Evolutionary conservation across 163 green algal genomes (phyloP).

Genomic region (Chlorella variabilis): DNA sequence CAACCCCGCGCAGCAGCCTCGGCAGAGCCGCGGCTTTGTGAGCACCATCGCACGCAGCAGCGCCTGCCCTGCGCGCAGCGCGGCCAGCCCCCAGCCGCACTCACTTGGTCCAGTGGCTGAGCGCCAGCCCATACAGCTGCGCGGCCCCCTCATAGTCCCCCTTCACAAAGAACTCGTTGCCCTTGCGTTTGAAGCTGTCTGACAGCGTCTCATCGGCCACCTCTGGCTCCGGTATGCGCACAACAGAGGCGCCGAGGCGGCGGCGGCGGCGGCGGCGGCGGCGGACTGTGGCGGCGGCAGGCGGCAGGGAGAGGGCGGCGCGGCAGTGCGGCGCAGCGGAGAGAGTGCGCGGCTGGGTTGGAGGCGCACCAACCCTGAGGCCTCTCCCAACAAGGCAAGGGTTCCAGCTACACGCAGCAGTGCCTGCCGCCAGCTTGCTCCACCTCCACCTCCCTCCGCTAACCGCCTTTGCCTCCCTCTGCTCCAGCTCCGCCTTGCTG

Average conservation of each 20-base stretch:
- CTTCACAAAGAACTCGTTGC: conserved; percentile 62
- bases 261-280: neutral
- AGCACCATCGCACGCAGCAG: too few relatives aligned
- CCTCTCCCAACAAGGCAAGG: too few relatives aligned
- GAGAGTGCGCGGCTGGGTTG: too few relatives aligned
- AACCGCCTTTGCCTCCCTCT: conserved; percentile 15
- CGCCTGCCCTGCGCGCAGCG: too few relatives aligned
- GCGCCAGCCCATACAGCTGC: conserved; percentile 47
- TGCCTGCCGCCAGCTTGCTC: neutral
- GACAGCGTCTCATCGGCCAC: conserved; percentile 34
- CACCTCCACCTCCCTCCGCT: neutral
- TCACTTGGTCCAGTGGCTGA: conserved; percentile 58
- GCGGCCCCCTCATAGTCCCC: conserved; percentile 47
- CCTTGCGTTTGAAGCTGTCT: conserved; percentile 48
- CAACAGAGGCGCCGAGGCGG: neutral
- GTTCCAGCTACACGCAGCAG: too few relatives aligned
- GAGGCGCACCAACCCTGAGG: too few relatives aligned
- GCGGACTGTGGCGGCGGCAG: neutral
- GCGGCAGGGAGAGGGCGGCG: neutral
- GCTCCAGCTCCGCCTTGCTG: neutral
- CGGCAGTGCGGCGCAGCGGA: too few relatives aligned
- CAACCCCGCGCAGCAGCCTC: too few relatives aligned
- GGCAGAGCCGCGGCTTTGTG: too few relatives aligned
- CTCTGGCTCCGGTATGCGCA: conserved; percentile 23
- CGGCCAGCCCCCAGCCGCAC: too few relatives aligned